phyloP scores from a whole-genome alignment of 1,284 basidiomycete species.

The Ganoderma sp. region DNA sequence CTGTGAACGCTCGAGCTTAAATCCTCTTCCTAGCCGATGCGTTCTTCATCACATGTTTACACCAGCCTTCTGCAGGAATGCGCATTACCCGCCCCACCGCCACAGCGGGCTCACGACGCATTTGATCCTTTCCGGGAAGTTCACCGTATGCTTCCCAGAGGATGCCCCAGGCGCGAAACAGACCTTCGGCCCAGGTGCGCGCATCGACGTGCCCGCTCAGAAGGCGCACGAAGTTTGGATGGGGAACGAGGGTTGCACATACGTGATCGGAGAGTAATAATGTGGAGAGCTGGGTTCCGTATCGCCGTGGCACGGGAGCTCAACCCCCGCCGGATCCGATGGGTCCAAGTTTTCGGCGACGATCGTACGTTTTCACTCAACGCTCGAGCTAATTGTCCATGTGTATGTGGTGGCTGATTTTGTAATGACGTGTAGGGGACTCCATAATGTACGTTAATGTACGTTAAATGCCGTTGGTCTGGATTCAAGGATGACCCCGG shows the following conservation, averaged over 20 bases:
- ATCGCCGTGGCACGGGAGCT: neutral
- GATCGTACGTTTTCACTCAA: conserved; percentile 11
- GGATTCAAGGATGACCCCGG: neutral
- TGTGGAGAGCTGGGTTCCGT: neutral
- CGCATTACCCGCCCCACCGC: conserved; percentile 41
- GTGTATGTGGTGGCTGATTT: neutral
- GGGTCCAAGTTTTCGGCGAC: neutral
- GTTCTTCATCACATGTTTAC: neutral
- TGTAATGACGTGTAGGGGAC: neutral
- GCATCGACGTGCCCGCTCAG: conserved; percentile 41
- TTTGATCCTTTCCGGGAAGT: conserved; percentile 39
- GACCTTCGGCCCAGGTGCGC: conserved; percentile 41
- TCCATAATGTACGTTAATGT: conserved; percentile 4
- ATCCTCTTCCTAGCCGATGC: conserved; percentile 3
- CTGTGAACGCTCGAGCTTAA: conserved; percentile 14
- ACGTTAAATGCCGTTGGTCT: neutral
- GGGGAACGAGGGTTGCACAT: conserved; percentile 41
- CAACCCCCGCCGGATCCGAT: neutral
- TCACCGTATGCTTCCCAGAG: conserved; percentile 41
- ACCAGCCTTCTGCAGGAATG: conserved; percentile 30
- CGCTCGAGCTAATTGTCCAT: neutral
- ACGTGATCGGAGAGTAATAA: conserved; percentile 42
- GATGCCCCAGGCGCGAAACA: conserved; percentile 37
- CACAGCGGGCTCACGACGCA: conserved; percentile 42
- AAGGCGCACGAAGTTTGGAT: conserved; percentile 45